Percentiles rank a stretch among this genome's conserved stretches.
These are phyloP conservation scores for Naematelia encephala DNA, from an alignment of 768 basidiomycete genomes.

Conservation along the genomic window DNA sequence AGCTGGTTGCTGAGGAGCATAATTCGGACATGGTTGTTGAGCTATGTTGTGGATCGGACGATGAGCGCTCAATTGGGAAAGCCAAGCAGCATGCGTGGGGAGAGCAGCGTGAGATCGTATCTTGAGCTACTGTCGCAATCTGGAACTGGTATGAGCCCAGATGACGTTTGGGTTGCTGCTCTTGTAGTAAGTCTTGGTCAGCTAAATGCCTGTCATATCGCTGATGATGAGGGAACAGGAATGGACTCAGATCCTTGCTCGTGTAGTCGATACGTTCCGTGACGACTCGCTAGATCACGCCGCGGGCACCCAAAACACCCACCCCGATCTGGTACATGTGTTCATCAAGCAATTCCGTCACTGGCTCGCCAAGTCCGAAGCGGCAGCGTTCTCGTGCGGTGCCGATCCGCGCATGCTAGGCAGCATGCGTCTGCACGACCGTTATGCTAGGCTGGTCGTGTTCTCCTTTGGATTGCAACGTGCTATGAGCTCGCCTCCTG, in stretches of 20 bases:
- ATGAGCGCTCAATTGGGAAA: slow-evolving; percentile 33
- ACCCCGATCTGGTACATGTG: slow-evolving; percentile 14
- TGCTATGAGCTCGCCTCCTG: neutral
- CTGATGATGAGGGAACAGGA: slow-evolving; percentile 23
- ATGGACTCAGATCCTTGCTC: slow-evolving; percentile 35
- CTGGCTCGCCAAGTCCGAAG: slow-evolving; percentile 14
- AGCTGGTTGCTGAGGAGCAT: slow-evolving; percentile 24
- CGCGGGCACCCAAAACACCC: neutral
- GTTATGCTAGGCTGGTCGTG: slow-evolving; percentile 30
- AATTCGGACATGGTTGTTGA: slow-evolving; percentile 32
- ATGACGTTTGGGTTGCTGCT: slow-evolving; percentile 24
- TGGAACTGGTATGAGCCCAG: slow-evolving; percentile 11
- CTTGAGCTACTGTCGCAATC: slow-evolving; percentile 7
- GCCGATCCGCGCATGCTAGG: too few relatives aligned
- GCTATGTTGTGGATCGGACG: slow-evolving; percentile 29
- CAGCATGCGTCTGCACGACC: slow-evolving; percentile 25
- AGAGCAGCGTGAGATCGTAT: slow-evolving; percentile 21
- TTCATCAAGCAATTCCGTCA: slow-evolving; percentile 24
- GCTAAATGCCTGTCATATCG: too few relatives aligned
- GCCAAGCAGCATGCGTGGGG: slow-evolving; percentile 21
- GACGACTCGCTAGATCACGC: slow-evolving; percentile 7
- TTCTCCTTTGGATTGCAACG: slow-evolving; percentile 27
- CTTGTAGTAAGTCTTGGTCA: slow-evolving; percentile 15
- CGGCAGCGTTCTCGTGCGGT: neutral
- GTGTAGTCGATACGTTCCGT: slow-evolving; percentile 25